Conservation (phyloP, 140 eudicot genomes). For the Flaveria floridana region DNA sequence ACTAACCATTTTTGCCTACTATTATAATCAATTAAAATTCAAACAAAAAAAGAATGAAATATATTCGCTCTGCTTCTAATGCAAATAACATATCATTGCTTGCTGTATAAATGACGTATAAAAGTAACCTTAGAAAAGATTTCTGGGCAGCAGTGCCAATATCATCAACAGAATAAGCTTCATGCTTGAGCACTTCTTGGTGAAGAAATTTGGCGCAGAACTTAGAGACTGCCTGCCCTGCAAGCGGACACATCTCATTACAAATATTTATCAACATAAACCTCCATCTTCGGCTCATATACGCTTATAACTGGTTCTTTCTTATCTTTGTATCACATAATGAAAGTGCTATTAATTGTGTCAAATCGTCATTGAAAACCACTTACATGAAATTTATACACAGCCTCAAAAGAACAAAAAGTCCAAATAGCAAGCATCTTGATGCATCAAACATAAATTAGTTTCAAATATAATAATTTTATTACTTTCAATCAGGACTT, state of each 20-base stretch:
- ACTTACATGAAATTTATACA: too few relatives aligned
- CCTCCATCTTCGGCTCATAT: constrained; percentile 8
- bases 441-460: too few relatives aligned
- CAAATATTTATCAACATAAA: constrained; percentile 12
- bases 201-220: constrained; percentile 95
- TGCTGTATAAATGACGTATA: constrained; percentile 10
- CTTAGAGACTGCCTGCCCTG: constrained; percentile 89
- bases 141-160: constrained; percentile 61
- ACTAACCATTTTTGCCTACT: not conserved
- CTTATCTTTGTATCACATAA: not conserved
- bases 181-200: constrained; percentile 74
- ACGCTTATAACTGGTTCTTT: not conserved
- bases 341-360: too few relatives aligned
- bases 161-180: constrained; percentile 75
- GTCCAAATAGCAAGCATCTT: too few relatives aligned
- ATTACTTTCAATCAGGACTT: not conserved
- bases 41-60: not conserved
- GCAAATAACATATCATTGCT: not conserved
- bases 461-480: not conserved
- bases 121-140: constrained; percentile 78
- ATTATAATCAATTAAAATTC: not conserved
- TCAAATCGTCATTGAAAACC: too few relatives aligned
- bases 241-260: constrained; percentile 24
- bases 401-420: too few relatives aligned
- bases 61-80: not conserved